Conservation (phyloP, 2,329 filamentous ascomycete species). For the Botryotinia calthae region DNA sequence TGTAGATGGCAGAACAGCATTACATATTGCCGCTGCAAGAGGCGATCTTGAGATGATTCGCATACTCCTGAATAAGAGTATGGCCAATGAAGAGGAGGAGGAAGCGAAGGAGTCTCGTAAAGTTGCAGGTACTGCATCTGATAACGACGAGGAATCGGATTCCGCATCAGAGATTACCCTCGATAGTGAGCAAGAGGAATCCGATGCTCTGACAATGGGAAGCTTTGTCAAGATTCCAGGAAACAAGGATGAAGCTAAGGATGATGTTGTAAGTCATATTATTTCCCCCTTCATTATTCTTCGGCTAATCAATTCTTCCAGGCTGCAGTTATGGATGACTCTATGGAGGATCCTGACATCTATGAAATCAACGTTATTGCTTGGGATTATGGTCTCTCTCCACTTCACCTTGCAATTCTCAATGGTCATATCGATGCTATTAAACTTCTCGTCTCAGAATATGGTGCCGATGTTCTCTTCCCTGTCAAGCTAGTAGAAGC, state of each 20-base stretch:
- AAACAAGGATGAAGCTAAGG: conserved; percentile 43
- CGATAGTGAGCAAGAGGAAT: conserved; percentile 34
- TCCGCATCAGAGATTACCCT: conserved; percentile 37
- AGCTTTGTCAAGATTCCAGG: conserved; percentile 69
- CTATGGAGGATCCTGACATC: conserved; percentile 70
- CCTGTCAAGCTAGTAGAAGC: conserved; percentile 58
- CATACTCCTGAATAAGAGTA: conserved; percentile 70
- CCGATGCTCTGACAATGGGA: conserved; percentile 58
- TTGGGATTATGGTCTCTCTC: conserved; percentile 73
- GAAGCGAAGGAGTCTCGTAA: conserved; percentile 51
- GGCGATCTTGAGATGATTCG: conserved; percentile 68
- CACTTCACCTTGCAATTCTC: conserved; percentile 76
- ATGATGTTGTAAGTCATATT: conserved; percentile 47
- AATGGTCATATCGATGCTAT: conserved; percentile 69
- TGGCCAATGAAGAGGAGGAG: conserved; percentile 68
- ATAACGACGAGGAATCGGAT: conserved; percentile 42
- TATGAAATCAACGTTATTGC: conserved; percentile 76
- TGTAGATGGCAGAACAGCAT: conserved; percentile 74
- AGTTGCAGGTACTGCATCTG: conserved; percentile 29
- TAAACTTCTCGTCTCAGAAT: conserved; percentile 65
- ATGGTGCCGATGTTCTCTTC: conserved; percentile 73
- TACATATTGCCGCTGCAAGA: conserved; percentile 76
- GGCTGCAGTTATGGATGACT: conserved; percentile 51
- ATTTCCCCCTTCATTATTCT: conserved; percentile 19
- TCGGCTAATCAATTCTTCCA: conserved; percentile 41